Evolutionary conservation across 2,329 filamentous ascomycete genomes (phyloP).

Genomic region (Meredithiella fracta): DNA sequence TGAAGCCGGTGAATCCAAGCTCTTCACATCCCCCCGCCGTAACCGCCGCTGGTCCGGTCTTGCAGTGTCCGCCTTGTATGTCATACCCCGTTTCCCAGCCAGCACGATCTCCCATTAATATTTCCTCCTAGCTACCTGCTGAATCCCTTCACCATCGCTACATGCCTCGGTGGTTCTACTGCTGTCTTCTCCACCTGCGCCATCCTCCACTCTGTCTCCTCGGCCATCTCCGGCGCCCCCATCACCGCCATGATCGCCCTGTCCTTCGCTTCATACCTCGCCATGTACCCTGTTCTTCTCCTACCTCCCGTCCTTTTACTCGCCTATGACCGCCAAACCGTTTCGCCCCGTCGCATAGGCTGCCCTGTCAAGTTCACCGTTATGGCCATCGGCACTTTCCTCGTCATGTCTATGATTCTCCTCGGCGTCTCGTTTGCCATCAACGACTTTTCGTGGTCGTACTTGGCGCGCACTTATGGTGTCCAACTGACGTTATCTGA

Average conservation of each 20-base stretch:
- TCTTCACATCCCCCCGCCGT: slow-evolving; percentile 61
- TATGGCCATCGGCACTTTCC: slow-evolving; percentile 36
- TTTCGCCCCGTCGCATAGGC: slow-evolving; percentile 20
- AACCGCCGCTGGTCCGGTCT: slow-evolving; percentile 57
- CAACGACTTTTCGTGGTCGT: slow-evolving; percentile 69
- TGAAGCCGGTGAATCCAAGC: slow-evolving; percentile 54
- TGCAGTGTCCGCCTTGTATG: slow-evolving; percentile 64
- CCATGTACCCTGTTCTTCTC: slow-evolving; percentile 78
- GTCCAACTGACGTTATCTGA: slow-evolving; percentile 83
- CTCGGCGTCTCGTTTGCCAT: slow-evolving; percentile 57
- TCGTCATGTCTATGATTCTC: slow-evolving; percentile 40
- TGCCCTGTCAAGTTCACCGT: slow-evolving; percentile 35
- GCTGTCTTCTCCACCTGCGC: slow-evolving; percentile 78
- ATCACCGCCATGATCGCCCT: slow-evolving; percentile 69
- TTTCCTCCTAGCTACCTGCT: slow-evolving; percentile 55
- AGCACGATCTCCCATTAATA: slow-evolving; percentile 5
- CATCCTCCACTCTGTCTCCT: slow-evolving; percentile 67
- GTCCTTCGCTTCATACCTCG: slow-evolving; percentile 76
- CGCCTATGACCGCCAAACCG: slow-evolving; percentile 46
- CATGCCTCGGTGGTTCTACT: slow-evolving; percentile 78
- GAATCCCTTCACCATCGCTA: slow-evolving; percentile 84
- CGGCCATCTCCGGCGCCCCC: slow-evolving; percentile 57
- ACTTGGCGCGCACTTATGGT: slow-evolving; percentile 76
- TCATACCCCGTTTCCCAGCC: slow-evolving; percentile 1
- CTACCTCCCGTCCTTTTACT: slow-evolving; percentile 69